phyloP scores from a whole-genome alignment of 1,139 yeast genomes.

The Debaryomyces subglobosus region DNA sequence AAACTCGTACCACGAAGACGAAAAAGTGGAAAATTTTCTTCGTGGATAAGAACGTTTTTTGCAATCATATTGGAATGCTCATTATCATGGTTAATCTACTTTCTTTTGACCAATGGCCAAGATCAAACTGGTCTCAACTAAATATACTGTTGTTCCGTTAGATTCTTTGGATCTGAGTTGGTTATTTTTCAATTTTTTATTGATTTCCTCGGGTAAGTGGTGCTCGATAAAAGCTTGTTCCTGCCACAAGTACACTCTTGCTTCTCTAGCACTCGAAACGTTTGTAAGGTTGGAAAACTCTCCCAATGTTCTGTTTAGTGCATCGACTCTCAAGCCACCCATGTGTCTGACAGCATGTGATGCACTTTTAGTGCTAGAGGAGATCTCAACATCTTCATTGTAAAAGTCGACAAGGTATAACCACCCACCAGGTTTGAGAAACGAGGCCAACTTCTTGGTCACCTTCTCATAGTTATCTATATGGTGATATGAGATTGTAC shows the following conservation, averaged over 20 bases:
- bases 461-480: conserved; percentile 34
- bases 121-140: conserved; percentile 25
- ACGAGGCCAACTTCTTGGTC: conserved; percentile 34
- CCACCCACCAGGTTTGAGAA: conserved; percentile 38
- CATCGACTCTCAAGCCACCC: conserved; percentile 35
- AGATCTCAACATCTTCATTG: conserved; percentile 32
- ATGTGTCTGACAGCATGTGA: conserved; percentile 32
- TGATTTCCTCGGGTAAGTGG: conserved; percentile 24
- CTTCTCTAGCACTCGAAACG: conserved; percentile 27
- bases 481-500: conserved; percentile 48
- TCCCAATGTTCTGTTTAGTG: conserved; percentile 26
- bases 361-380: conserved; percentile 4
- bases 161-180: conserved; percentile 16
- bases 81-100: background rate
- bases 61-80: background rate
- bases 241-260: conserved; percentile 28
- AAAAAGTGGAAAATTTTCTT: background rate
- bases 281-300: conserved; percentile 25
- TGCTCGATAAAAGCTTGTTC: conserved; percentile 24
- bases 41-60: background rate
- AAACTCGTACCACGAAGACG: background rate
- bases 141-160: conserved; percentile 18
- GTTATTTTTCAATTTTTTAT: conserved; percentile 21
- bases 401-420: conserved; percentile 41
- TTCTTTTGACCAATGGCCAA: conserved; percentile 29